These are phyloP conservation scores for Scutellaria baicalensis DNA, from an alignment of 257 asterid genomes.

Conservation along the genomic window DNA sequence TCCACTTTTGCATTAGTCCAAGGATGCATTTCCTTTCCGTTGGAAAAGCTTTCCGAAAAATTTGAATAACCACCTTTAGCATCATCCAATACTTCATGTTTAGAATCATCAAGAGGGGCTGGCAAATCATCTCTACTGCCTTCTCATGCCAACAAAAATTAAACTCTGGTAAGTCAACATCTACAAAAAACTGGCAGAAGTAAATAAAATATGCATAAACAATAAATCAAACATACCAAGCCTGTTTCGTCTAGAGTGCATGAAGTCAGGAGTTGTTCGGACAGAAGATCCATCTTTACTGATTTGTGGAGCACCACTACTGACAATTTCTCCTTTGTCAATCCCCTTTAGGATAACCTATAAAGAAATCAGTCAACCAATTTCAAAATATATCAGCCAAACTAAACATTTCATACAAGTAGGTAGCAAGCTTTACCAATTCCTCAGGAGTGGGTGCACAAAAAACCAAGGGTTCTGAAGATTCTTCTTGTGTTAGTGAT, in stretches of 20 bases:
- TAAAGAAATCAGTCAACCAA: conserved; percentile 8
- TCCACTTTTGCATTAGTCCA: conserved; percentile 35
- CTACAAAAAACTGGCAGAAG: not conserved
- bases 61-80: conserved; percentile 28
- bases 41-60: conserved; percentile 26
- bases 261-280: conserved; percentile 51
- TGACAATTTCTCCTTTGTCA: conserved; percentile 71
- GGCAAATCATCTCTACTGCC: conserved; percentile 68
- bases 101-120: conserved; percentile 41
- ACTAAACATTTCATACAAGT: not conserved
- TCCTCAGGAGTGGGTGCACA: conserved; percentile 67
- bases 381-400: not conserved
- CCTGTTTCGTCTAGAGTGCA: conserved; percentile 58
- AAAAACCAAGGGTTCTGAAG: conserved; percentile 70
- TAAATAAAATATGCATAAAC: too few relatives aligned
- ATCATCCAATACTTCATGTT: conserved; percentile 36
- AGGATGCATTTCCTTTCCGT: conserved; percentile 25
- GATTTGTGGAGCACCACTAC: conserved; percentile 83
- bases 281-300: conserved; percentile 67
- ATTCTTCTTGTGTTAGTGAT: conserved; percentile 70
- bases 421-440: conserved; percentile 40
- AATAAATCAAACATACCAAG: conserved; percentile 34
- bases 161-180: not conserved
- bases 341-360: conserved; percentile 81
- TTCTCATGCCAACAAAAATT: conserved; percentile 24